Evolutionary conservation across 768 basidiomycete genomes (phyloP).

Genomic region (Erythrobasidium yunnanense): DNA sequence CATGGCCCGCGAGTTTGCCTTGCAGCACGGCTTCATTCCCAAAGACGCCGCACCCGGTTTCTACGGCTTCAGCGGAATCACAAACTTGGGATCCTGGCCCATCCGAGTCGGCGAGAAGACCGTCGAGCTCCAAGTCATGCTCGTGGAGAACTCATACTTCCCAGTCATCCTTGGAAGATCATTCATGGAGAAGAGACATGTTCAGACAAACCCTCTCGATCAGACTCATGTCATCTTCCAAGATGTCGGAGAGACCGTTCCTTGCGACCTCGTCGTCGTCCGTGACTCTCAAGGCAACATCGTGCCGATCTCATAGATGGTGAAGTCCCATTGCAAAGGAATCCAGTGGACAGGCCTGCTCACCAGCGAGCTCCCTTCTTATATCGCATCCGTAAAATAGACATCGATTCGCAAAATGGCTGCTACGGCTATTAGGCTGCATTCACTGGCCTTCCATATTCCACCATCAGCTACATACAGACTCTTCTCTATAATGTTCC

Average conservation of each 20-base stretch:
- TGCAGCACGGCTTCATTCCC: constrained; percentile 76
- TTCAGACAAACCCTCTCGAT: constrained; percentile 70
- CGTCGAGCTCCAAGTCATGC: constrained; percentile 54
- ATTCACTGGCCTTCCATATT: too few species aligned
- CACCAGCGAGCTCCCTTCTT: too few species aligned
- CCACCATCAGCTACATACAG: too few species aligned
- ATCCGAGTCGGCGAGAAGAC: constrained; percentile 52
- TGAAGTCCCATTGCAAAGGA: too few species aligned
- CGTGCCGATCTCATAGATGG: constrained; percentile 33
- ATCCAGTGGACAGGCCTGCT: too few species aligned
- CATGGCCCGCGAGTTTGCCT: constrained; percentile 84
- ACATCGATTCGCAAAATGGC: too few species aligned
- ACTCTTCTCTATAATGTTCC: too few species aligned
- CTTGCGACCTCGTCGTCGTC: constrained; percentile 37
- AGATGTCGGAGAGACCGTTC: constrained; percentile 50
- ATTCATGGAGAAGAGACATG: constrained; percentile 54
- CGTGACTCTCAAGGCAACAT: constrained; percentile 31
- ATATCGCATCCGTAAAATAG: too few species aligned
- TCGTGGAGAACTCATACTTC: constrained; percentile 90
- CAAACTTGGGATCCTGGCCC: constrained; percentile 43
- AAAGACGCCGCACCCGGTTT: constrained; percentile 74
- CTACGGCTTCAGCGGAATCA: constrained; percentile 61
- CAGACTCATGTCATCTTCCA: constrained; percentile 80
- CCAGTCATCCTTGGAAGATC: constrained; percentile 73
- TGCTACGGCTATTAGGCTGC: too few species aligned